Conservation (phyloP, 2,329 filamentous ascomycete genomes). For the Colletotrichum cordylinicola region DNA sequence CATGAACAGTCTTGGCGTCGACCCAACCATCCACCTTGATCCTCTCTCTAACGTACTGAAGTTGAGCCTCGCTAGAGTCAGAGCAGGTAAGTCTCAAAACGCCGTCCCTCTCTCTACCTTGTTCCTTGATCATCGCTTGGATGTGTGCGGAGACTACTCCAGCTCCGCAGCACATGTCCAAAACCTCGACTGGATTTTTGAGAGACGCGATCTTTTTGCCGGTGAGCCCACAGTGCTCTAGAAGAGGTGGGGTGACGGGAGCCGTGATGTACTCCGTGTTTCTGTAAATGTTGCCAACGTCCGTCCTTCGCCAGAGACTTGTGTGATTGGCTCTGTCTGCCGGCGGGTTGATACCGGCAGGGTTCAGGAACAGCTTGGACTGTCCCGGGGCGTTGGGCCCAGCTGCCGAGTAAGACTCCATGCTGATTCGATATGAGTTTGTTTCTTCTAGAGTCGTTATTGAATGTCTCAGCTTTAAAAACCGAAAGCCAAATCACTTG, state of each 20-base stretch:
- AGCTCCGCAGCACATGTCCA: slow-evolving; percentile 7
- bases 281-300: neutral
- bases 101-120: neutral
- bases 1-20: neutral
- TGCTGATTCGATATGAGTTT: neutral
- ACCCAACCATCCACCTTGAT: neutral
- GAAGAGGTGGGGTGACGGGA: neutral
- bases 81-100: neutral
- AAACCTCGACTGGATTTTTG: neutral
- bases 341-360: neutral
- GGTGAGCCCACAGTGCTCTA: neutral
- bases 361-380: slow-evolving; percentile 1
- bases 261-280: neutral
- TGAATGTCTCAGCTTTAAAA: neutral
- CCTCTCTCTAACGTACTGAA: neutral
- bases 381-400: neutral
- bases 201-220: neutral
- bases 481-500: no score
- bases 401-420: neutral
- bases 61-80: neutral
- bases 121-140: neutral
- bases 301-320: neutral
- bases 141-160: neutral
- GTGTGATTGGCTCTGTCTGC: neutral
- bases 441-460: neutral